These are phyloP conservation scores for Diplocarpon mali DNA, from an alignment of 2,329 filamentous ascomycete genomes.

Conservation along the genomic window DNA sequence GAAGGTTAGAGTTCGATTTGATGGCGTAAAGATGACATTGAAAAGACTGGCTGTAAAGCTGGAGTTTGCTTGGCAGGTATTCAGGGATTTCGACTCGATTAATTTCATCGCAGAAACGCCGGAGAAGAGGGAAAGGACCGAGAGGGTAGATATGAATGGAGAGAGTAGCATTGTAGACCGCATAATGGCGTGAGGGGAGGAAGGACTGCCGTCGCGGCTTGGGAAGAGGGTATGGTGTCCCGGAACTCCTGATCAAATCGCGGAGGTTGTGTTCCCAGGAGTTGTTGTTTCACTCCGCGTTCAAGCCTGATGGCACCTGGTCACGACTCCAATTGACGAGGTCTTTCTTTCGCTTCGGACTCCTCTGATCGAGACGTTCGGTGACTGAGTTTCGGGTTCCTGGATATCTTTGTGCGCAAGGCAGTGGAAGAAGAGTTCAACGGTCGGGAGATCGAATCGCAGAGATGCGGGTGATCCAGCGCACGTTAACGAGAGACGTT, in stretches of 20 bases:
- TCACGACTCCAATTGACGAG: not conserved
- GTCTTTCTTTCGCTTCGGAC: slow-evolving; percentile 2
- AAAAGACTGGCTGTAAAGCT: slow-evolving; percentile 82
- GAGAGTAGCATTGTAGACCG: slow-evolving; percentile 20
- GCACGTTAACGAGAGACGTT: slow-evolving; percentile 20
- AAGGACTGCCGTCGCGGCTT: slow-evolving; percentile 19
- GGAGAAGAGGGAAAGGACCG: slow-evolving; percentile 23
- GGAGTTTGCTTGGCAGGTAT: slow-evolving; percentile 73
- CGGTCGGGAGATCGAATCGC: slow-evolving; percentile 4
- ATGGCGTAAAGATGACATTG: slow-evolving; percentile 69
- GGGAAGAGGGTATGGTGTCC: slow-evolving; percentile 7
- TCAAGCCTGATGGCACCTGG: not conserved
- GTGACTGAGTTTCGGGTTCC: slow-evolving; percentile 6
- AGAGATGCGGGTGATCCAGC: slow-evolving; percentile 20
- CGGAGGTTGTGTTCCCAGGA: not conserved
- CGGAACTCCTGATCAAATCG: slow-evolving; percentile 16
- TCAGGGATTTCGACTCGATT: slow-evolving; percentile 71
- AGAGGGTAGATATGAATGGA: slow-evolving; percentile 20
- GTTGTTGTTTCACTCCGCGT: slow-evolving; percentile 4
- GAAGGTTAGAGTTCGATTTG: slow-evolving; percentile 61
- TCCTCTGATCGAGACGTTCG: not conserved
- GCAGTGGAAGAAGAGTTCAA: not conserved
- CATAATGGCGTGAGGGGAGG: slow-evolving; percentile 21
- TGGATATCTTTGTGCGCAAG: slow-evolving; percentile 1
- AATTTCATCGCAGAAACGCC: slow-evolving; percentile 20